Percentiles rank a stretch among this genome's conserved stretches.
Evolutionary conservation across 106 monocot genomes (phyloP).

Genomic region (Amphibolis antarctica): DNA sequence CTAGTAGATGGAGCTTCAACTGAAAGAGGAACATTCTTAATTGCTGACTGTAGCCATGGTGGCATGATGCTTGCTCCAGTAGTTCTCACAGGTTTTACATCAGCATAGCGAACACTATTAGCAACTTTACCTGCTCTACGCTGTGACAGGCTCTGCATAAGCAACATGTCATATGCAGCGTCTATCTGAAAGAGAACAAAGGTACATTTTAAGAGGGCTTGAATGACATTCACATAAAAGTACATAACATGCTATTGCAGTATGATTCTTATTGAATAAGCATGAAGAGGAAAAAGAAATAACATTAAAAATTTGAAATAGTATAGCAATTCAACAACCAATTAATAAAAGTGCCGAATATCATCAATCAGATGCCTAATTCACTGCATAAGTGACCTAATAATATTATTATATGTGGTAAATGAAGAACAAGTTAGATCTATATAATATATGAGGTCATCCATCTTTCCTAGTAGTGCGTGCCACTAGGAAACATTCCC

Average conservation of each 20-base stretch:
- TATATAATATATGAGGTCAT: too few relatives aligned
- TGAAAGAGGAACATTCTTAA: slow-evolving; percentile 58
- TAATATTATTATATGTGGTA: too few relatives aligned
- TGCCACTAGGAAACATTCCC: too few relatives aligned
- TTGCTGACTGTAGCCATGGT: slow-evolving; percentile 55
- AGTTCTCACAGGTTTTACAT: slow-evolving; percentile 64
- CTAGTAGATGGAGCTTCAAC: slow-evolving; percentile 56
- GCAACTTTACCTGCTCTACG: slow-evolving; percentile 86
- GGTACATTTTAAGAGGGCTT: neutral
- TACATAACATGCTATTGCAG: neutral
- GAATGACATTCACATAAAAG: neutral
- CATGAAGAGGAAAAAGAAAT: too few relatives aligned
- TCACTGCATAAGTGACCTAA: too few relatives aligned
- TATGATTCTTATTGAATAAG: neutral
- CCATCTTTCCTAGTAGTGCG: too few relatives aligned
- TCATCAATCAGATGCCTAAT: too few relatives aligned
- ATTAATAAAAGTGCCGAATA: too few relatives aligned
- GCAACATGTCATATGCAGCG: slow-evolving; percentile 95
- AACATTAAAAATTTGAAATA: too few relatives aligned
- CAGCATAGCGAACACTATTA: slow-evolving; percentile 77
- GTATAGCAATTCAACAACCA: too few relatives aligned
- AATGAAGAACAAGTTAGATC: too few relatives aligned
- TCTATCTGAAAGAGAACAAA: slow-evolving; percentile 53
- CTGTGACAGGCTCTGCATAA: slow-evolving; percentile 81
- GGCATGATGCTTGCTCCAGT: slow-evolving; percentile 39